These are phyloP conservation scores for Paecilomyces niveus DNA, from an alignment of 2,329 filamentous ascomycete species.

Conservation along the genomic window DNA sequence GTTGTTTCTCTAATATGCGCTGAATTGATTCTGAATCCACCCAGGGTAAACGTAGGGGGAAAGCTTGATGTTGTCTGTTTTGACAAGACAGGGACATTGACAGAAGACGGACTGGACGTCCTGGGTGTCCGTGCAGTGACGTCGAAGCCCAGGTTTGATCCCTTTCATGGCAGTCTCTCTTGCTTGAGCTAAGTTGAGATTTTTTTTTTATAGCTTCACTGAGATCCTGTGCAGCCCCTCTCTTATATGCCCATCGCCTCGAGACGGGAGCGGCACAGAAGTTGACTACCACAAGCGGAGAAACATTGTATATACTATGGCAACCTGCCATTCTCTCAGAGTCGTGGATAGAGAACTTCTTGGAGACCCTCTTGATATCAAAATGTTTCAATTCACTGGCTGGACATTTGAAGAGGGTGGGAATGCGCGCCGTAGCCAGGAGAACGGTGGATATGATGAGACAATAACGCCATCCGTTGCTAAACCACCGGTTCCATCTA, in stretches of 20 bases:
- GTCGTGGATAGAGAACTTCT: slow-evolving; percentile 82
- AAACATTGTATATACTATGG: slow-evolving; percentile 86
- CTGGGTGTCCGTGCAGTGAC: slow-evolving; percentile 77
- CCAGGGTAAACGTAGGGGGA: slow-evolving; percentile 84
- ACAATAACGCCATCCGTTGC: slow-evolving; percentile 72
- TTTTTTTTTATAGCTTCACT: slow-evolving; percentile 50
- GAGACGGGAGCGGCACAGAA: slow-evolving; percentile 52
- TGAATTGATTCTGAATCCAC: slow-evolving; percentile 4
- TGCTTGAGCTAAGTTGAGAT: slow-evolving; percentile 8
- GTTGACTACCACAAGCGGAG: slow-evolving; percentile 56
- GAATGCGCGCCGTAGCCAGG: slow-evolving; percentile 56
- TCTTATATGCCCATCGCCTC: slow-evolving; percentile 49
- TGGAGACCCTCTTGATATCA: slow-evolving; percentile 88
- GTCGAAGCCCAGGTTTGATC: slow-evolving; percentile 41
- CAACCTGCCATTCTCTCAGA: slow-evolving; percentile 88
- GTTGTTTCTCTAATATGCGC: not conserved
- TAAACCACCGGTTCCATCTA: slow-evolving; percentile 59
- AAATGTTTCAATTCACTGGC: slow-evolving; percentile 96
- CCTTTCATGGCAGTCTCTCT: not conserved
- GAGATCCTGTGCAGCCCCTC: slow-evolving; percentile 64
- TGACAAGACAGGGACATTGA: slow-evolving; percentile 97
- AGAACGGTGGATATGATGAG: slow-evolving; percentile 71
- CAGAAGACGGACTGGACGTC: slow-evolving; percentile 91
- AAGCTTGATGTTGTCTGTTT: slow-evolving; percentile 97
- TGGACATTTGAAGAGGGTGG: slow-evolving; percentile 86